A percentile compares a stretch with the other conserved stretches of the same genome.
Evolutionary conservation across 2,329 filamentous ascomycete genomes (phyloP).

Genomic region (Mariannaea elegans): DNA sequence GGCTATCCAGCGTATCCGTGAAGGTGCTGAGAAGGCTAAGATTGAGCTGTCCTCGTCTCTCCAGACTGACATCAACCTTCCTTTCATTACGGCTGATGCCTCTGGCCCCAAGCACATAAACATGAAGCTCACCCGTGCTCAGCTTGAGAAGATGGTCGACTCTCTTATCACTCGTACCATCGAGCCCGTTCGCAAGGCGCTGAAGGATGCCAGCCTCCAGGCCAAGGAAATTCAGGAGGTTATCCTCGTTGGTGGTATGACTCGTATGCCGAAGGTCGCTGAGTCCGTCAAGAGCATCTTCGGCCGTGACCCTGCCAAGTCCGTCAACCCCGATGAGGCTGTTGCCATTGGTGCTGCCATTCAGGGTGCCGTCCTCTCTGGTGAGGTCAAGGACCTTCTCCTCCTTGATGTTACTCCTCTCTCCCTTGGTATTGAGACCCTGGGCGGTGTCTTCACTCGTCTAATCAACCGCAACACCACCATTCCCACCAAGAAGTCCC

Average conservation of each 20-base stretch:
- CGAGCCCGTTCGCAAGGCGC: constrained; percentile 93
- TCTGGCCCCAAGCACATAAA: constrained; percentile 99
- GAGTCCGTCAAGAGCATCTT: constrained; percentile 98
- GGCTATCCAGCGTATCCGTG: constrained; percentile 98
- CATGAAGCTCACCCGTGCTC: constrained; percentile 88
- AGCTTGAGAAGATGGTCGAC: constrained; percentile 93
- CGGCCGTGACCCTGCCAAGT: constrained; percentile 95
- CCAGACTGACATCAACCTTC: constrained; percentile 97
- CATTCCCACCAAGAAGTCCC: constrained; percentile 99
- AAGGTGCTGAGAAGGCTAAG: constrained; percentile 99
- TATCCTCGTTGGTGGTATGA: constrained; percentile 98
- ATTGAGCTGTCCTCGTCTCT: constrained; percentile 95
- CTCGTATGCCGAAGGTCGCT: constrained; percentile 97
- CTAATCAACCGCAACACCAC: constrained; percentile 99
- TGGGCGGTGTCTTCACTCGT: constrained; percentile 96
- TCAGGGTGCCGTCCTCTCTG: constrained; percentile 94
- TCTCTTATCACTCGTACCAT: constrained; percentile 87
- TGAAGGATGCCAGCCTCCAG: constrained; percentile 92
- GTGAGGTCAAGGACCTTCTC: constrained; percentile 95
- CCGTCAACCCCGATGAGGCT: constrained; percentile 98
- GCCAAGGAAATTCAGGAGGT: constrained; percentile 97
- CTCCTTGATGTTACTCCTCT: constrained; percentile 95
- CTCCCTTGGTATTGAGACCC: constrained; percentile 97
- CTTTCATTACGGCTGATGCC: constrained; percentile 96
- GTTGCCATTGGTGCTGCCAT: constrained; percentile 97